Evolutionary conservation across 2,329 filamentous ascomycete genomes (phyloP).

Genomic region (Rosellinia necatrix): DNA sequence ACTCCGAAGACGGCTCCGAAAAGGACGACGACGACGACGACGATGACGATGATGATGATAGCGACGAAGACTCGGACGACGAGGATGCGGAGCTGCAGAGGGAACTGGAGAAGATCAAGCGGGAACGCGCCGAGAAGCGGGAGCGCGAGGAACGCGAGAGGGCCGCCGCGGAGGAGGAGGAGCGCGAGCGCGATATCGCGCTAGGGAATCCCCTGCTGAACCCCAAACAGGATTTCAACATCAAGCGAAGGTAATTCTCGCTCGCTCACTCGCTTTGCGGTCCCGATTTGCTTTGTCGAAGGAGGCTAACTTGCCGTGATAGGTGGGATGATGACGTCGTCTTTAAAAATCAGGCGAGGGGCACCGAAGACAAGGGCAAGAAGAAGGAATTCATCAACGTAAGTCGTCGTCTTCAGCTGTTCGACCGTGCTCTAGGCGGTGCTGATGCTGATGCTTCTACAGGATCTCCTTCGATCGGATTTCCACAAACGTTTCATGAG

Average conservation of each 20-base stretch:
- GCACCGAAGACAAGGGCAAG: slow-evolving; percentile 87
- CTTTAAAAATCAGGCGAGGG: slow-evolving; percentile 97
- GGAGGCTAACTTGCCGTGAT: slow-evolving; percentile 28
- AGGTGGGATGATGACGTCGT: slow-evolving; percentile 98
- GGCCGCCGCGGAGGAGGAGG: slow-evolving; percentile 79
- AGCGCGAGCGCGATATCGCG: slow-evolving; percentile 85
- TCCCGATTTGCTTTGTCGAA: not conserved
- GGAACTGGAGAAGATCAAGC: slow-evolving; percentile 92
- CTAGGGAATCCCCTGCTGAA: slow-evolving; percentile 92
- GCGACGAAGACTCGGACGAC: slow-evolving; percentile 63
- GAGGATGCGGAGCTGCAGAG: slow-evolving; percentile 89
- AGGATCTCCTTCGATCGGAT: slow-evolving; percentile 89
- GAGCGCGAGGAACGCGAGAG: slow-evolving; percentile 83
- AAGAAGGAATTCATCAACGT: slow-evolving; percentile 97
- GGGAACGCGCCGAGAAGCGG: slow-evolving; percentile 79
- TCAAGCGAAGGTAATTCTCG: slow-evolving; percentile 67
- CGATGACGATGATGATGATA: slow-evolving; percentile 49
- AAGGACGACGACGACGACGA: slow-evolving; percentile 47
- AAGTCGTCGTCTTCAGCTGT: slow-evolving; percentile 43
- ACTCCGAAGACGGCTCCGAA: slow-evolving; percentile 65
- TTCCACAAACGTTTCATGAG: slow-evolving; percentile 98
- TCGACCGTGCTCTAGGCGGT: not conserved
- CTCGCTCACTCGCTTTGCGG: not conserved
- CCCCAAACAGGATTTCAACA: slow-evolving; percentile 76
- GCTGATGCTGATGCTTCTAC: slow-evolving; percentile 37